Evolutionary conservation across 768 basidiomycete genomes (phyloP).

Genomic region (Lactarius trivialis): DNA sequence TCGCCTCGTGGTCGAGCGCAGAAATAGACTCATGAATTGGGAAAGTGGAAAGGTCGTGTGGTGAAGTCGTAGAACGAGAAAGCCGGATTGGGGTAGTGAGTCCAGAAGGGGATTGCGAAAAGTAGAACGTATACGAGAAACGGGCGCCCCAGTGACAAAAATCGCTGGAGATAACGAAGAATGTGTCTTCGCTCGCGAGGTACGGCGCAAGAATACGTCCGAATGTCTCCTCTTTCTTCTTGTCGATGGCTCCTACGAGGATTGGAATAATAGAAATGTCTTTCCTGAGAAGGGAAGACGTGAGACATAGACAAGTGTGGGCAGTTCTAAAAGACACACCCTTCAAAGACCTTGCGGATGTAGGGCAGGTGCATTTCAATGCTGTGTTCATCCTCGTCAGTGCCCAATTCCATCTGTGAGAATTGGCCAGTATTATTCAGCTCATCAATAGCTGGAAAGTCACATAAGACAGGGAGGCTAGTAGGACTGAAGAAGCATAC

Average conservation of each 20-base stretch:
- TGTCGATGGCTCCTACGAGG: slow-evolving; percentile 73
- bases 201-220: slow-evolving; percentile 76
- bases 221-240: slow-evolving; percentile 51
- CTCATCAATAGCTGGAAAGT: slow-evolving; percentile 52
- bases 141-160: slow-evolving; percentile 97
- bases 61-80: slow-evolving; percentile 35
- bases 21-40: slow-evolving; percentile 82
- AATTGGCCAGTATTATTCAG: slow-evolving; percentile 65
- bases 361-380: slow-evolving; percentile 98
- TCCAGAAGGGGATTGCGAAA: slow-evolving; percentile 52
- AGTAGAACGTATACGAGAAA: slow-evolving; percentile 86
- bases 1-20: slow-evolving; percentile 80
- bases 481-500: slow-evolving; percentile 41
- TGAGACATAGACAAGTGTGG: neutral
- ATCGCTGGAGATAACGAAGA: slow-evolving; percentile 90
- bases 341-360: slow-evolving; percentile 76
- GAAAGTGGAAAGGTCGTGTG: slow-evolving; percentile 37
- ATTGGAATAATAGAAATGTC: slow-evolving; percentile 86
- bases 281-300: slow-evolving; percentile 36
- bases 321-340: slow-evolving; percentile 38
- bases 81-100: slow-evolving; percentile 44
- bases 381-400: slow-evolving; percentile 93
- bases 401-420: slow-evolving; percentile 50
- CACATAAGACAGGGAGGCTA: slow-evolving; percentile 1
- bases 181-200: slow-evolving; percentile 67